Base-by-base conservation (phyloP, 805 yeast species). In the Ogataea naganishii region DNA sequence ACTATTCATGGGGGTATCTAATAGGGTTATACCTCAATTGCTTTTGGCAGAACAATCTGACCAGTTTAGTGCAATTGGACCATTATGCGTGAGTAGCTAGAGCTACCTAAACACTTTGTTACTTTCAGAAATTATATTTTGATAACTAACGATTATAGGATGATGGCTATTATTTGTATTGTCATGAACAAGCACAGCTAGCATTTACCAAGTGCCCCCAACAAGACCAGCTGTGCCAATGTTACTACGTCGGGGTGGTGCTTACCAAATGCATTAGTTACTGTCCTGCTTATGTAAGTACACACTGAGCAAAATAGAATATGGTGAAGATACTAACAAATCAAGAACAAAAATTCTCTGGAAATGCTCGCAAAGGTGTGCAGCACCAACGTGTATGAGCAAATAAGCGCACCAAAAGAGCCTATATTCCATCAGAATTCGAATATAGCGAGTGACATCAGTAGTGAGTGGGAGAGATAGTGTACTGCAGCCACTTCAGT, bases 191-290 rank as follows among this genome's bases (percentile, higher is more conserved):
- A 27, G 42, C 35, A 3, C 30, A 29, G 23, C 30, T 36, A 13
- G 37, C 43, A 3, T 46, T 44, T 29, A 24, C 36, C 5, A 33
- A 35, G 6, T 46, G 49, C 28, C 32, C 40, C 3, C 20, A 26
- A 7, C 24, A 36, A 15, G 44, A 47, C 24, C 41, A 41, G 24
- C 35, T 46, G 10, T 49, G 55, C 38, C 40, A 44, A 24, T 49
- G 53, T 26, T 49, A 49, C 30, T 48, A 48, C 28, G 32, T 47
- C 7, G 50, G 51, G 3, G 41, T 43, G 9, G 26, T 49, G 22
- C 13, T 43, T 3, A 27, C 43, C 5, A 37, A 39, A 14, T 49
- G 53, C 29, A 33, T 39, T 16, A 38, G 37, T n/a, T 45, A 34
- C 26, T 49, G 54, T 34, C 41, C 39, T 9, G 47, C 41, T 14